Conservation (phyloP, 2,329 filamentous ascomycete species). For the Trichoderma arundinaceum region DNA sequence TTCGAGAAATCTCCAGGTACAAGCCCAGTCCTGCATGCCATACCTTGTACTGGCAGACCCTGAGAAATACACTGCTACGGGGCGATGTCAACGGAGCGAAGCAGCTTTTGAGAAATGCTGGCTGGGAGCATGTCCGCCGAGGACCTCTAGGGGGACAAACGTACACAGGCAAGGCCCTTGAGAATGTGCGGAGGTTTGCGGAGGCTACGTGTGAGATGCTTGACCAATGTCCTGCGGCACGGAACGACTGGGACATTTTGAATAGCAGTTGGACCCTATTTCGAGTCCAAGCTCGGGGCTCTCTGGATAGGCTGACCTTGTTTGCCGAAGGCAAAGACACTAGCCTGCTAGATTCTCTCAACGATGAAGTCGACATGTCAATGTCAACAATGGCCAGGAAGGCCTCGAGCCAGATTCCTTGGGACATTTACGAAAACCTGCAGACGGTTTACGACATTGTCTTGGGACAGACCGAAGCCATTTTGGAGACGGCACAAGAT, state of each 20-base stretch:
- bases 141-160: constrained; percentile 68
- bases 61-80: constrained; percentile 76
- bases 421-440: constrained; percentile 86
- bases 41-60: constrained; percentile 80
- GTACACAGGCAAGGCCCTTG: constrained; percentile 77
- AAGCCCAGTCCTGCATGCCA: constrained; percentile 78
- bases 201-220: constrained; percentile 72
- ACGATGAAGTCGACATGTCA: constrained; percentile 51
- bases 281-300: constrained; percentile 72
- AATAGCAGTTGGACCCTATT: constrained; percentile 84
- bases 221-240: constrained; percentile 72
- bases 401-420: constrained; percentile 85
- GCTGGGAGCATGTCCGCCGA: constrained; percentile 77
- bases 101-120: constrained; percentile 72
- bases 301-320: constrained; percentile 71
- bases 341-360: constrained; percentile 43
- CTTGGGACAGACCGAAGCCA: constrained; percentile 75
- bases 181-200: constrained; percentile 76
- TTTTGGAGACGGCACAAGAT: constrained; percentile 79
- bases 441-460: constrained; percentile 80
- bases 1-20: constrained; percentile 66
- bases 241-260: constrained; percentile 80
- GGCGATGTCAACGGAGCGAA: constrained; percentile 73
- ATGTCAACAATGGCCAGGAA: constrained; percentile 72
- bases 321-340: constrained; percentile 78